A percentile compares a stretch with the other conserved stretches of the same genome.
Conservation (phyloP, 768 basidiomycete genomes). For the Leccinellum rugosiceps region DNA sequence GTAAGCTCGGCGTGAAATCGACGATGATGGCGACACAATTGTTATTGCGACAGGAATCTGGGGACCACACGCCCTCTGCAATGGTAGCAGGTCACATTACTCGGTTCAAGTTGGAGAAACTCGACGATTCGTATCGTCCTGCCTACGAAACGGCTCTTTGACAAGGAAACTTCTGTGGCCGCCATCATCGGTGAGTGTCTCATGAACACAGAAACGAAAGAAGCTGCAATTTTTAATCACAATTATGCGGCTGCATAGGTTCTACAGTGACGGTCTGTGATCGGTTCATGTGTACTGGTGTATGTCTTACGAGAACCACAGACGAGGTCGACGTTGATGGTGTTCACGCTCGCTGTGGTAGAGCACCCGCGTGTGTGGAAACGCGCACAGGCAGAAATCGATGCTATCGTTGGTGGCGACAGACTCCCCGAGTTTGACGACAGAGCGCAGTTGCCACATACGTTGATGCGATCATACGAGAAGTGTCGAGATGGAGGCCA, state of each 20-base stretch:
- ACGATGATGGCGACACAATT: neutral
- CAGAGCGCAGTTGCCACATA: neutral
- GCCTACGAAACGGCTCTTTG: neutral
- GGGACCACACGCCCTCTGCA: neutral
- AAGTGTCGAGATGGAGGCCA: neutral
- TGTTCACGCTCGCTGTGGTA: neutral
- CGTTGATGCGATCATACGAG: neutral
- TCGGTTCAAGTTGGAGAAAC: conserved; percentile 4
- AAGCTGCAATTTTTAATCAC: no score
- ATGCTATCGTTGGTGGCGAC: neutral
- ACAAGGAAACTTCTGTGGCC: conserved; percentile 1
- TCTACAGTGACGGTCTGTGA: neutral
- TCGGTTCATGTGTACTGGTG: neutral
- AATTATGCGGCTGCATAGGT: neutral
- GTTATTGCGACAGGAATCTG: neutral
- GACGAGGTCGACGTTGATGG: neutral
- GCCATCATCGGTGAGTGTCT: conserved; percentile 7
- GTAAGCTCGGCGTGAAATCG: neutral
- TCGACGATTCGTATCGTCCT: neutral
- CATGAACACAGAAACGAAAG: neutral
- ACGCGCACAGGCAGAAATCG: neutral
- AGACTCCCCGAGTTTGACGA: conserved; percentile 2
- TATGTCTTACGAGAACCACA: neutral
- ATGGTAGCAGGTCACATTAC: conserved; percentile 8
- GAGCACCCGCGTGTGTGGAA: neutral